Percentiles rank a stretch among this genome's conserved stretches.
phyloP scores from a whole-genome alignment of 176 grass and related monocot genomes.

The Oryza glaberrima region DNA sequence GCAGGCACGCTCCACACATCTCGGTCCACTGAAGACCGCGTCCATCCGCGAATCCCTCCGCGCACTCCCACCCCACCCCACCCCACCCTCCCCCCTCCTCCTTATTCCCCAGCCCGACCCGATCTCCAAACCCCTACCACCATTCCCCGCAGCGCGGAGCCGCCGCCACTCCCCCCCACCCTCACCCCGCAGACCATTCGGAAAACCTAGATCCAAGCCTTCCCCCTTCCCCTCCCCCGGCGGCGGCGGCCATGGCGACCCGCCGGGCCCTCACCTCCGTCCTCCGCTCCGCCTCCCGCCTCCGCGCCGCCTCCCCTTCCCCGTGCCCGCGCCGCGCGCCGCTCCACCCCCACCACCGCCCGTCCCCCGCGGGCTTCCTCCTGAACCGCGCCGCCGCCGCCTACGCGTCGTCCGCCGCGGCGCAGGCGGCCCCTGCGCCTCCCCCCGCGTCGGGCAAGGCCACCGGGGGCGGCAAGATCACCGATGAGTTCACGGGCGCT shows the following conservation, averaged over 20 bases:
- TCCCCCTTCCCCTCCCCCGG: background rate
- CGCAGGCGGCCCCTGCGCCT: conserved; percentile 40
- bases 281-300: conserved; percentile 61
- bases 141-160: conserved; percentile 51
- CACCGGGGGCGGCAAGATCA: conserved; percentile 57
- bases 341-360: conserved; percentile 36
- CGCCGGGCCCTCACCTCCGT: conserved; percentile 73
- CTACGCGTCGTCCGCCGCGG: conserved; percentile 60
- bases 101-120: conserved; percentile 34
- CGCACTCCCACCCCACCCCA: conserved; percentile 12
- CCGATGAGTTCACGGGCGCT: conserved; percentile 81
- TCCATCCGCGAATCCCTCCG: conserved; percentile 38
- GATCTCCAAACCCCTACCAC: conserved; percentile 44
- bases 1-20: background rate
- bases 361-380: conserved; percentile 60
- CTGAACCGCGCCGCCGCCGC: conserved; percentile 62
- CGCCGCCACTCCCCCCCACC: conserved; percentile 20
- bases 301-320: conserved; percentile 42
- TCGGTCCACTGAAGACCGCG: conserved; percentile 36
- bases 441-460: conserved; percentile 44
- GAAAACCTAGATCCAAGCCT: conserved; percentile 64
- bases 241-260: conserved; percentile 61
- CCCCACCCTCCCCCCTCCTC: background rate
- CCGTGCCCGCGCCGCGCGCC: conserved; percentile 51
- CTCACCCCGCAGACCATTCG: conserved; percentile 23